Percentiles rank a stretch among this genome's conserved stretches.
phyloP scores from a whole-genome alignment of 1,284 basidiomycete genomes.

The Puccinia polysora region DNA sequence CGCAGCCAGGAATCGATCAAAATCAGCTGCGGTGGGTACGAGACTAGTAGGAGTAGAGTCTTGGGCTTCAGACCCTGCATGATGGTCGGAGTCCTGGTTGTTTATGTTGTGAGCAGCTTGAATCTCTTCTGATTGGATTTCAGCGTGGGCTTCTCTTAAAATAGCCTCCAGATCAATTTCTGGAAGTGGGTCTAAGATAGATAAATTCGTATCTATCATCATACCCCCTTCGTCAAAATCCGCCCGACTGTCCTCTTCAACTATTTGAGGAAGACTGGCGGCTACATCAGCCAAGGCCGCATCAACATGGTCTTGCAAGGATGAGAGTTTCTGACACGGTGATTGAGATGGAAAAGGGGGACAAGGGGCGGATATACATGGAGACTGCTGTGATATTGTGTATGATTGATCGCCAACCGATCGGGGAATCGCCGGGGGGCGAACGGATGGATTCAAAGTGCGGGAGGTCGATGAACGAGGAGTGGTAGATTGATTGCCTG shows the following conservation, averaged over 20 bases:
- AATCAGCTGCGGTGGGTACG: slow-evolving; percentile 16
- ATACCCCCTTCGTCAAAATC: background rate
- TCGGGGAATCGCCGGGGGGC: background rate
- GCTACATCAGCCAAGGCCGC: slow-evolving; percentile 41
- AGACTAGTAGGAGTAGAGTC: background rate
- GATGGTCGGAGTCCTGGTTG: background rate
- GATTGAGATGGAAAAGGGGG: background rate
- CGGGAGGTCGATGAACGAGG: background rate
- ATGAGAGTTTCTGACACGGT: slow-evolving; percentile 5
- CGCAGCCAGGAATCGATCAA: slow-evolving; percentile 23
- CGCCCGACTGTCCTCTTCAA: background rate
- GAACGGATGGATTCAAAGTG: background rate
- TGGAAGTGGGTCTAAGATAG: slow-evolving; percentile 20
- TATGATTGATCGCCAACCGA: background rate
- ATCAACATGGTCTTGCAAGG: slow-evolving; percentile 38
- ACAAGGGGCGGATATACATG: background rate
- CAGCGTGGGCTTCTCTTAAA: slow-evolving; percentile 22
- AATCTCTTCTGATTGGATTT: slow-evolving; percentile 21
- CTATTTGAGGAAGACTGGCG: slow-evolving; percentile 25
- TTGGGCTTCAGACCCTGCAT: background rate
- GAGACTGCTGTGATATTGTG: background rate
- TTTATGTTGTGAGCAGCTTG: background rate
- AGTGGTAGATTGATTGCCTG: background rate
- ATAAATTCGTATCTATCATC: slow-evolving; percentile 18
- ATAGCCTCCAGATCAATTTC: slow-evolving; percentile 31